Evolutionary conservation across 2,329 filamentous ascomycete genomes (phyloP).

Genomic region (Pseudogymnoascus sp.): DNA sequence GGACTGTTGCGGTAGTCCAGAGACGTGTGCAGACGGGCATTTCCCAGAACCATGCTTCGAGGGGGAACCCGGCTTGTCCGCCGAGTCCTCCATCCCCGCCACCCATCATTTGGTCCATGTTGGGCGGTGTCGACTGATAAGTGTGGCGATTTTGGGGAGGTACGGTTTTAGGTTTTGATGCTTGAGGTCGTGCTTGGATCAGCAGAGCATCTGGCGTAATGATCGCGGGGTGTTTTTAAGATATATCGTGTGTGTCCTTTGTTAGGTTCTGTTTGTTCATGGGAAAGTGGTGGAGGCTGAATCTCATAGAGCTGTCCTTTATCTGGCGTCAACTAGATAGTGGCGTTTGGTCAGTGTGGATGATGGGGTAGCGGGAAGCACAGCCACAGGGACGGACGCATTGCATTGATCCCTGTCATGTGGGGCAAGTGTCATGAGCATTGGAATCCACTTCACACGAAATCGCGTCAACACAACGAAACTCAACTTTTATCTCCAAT

Average conservation of each 20-base stretch:
- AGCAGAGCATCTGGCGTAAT: not conserved
- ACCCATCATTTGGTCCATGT: conserved; percentile 30
- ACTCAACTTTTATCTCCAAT: not conserved
- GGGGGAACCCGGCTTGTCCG: conserved; percentile 58
- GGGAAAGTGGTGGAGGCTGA: not conserved
- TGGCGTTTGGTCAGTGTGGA: not conserved
- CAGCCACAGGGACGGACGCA: not conserved
- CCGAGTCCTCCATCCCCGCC: conserved; percentile 28
- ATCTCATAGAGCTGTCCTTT: conserved; percentile 1
- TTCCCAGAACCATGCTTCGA: conserved; percentile 98
- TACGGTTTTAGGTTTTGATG: not conserved
- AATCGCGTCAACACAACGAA: conserved; percentile 2
- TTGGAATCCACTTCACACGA: not conserved
- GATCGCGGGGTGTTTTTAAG: not conserved
- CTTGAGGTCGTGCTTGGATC: not conserved
- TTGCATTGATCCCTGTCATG: not conserved
- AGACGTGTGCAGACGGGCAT: conserved; percentile 93
- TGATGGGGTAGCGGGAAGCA: conserved; percentile 4
- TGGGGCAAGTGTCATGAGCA: not conserved
- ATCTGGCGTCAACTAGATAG: conserved; percentile 1
- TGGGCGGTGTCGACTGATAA: conserved; percentile 8
- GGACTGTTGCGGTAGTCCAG: conserved; percentile 91
- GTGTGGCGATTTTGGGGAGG: not conserved
- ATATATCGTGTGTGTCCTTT: not conserved
- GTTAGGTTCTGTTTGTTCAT: not conserved